A percentile compares a stretch with the other conserved stretches of the same genome.
Evolutionary conservation across 805 yeast species (phyloP).

Genomic region (Zygotorulaspora florentina): DNA sequence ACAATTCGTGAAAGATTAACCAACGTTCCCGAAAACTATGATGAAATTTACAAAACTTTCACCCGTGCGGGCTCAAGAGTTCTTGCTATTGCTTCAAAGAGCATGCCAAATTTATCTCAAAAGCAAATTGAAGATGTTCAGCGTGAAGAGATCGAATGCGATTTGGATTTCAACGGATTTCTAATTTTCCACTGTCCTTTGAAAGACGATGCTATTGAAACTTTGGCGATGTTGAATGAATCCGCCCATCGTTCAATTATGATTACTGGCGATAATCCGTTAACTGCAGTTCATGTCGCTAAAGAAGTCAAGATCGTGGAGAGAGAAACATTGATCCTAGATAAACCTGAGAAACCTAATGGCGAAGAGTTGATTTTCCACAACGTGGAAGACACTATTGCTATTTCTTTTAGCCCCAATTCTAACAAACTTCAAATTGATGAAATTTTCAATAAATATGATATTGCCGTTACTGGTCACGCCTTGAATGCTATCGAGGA

Average conservation of each 20-base stretch:
- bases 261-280: constrained; percentile 99
- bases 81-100: constrained; percentile 86
- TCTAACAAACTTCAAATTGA: constrained; percentile 35
- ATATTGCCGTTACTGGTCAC: constrained; percentile 89
- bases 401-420: constrained; percentile 61
- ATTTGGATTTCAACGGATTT: constrained; percentile 81
- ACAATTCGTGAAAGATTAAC: constrained; percentile 75
- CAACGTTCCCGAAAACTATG: constrained; percentile 72
- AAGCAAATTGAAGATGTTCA: constrained; percentile 53
- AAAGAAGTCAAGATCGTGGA: constrained; percentile 85
- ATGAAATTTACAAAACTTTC: constrained; percentile 78
- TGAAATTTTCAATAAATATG: constrained; percentile 62
- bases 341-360: constrained; percentile 64
- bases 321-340: constrained; percentile 79
- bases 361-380: constrained; percentile 68
- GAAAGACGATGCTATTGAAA: constrained; percentile 86
- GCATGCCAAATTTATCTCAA: constrained; percentile 50
- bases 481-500: constrained; percentile 66
- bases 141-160: constrained; percentile 73
- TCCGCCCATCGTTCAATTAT: constrained; percentile 93
- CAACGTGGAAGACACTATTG: constrained; percentile 69
- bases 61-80: constrained; percentile 97
- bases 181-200: constrained; percentile 96
- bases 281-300: constrained; percentile 97
- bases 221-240: constrained; percentile 87